Base-by-base conservation (phyloP, 768 basidiomycete species). In the Tylopilus plumbeoviolaceoides region DNA sequence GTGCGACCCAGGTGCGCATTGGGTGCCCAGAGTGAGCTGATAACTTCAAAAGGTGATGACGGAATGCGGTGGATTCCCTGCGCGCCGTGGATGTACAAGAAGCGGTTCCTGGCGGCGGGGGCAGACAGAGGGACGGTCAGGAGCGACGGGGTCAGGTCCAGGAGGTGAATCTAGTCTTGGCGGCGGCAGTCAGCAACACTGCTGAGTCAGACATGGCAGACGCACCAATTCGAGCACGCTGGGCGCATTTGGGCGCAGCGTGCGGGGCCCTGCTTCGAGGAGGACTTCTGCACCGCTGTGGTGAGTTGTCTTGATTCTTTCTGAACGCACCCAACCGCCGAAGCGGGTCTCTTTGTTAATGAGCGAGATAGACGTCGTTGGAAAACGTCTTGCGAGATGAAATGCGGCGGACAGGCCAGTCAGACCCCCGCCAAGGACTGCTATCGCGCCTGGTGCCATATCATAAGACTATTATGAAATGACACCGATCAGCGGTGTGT, bases 251-350 rank as follows among this genome's bases (percentile, higher is more conserved):
- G 95, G 91, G 35, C 94, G 71, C 28, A 99, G 73, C 15, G 91
- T 95, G 38, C 95, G 75, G 23, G 95, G 94, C 1, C 95, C 95
- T 21, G 81, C 77, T 72, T 99, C 95, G 6, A 98, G 73, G 4
- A 90, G 64, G 10, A 93, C 76, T 5, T 65, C 63, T 12, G 70
- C 72, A 7, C 64, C 72, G 9, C 64, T 66, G 38, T 66, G 58
- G 38, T 53, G 66, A 8, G 43, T n/a, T 5, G 15, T 8, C 8
- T 70, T 58, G 20, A 85, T 74, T 17, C 78, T 76, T 51, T 83
- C 77, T 45, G 80, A 87, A 48, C 72, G 75, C 1, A 92, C 79
- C 95, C 94, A 98, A n/a, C 95, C 95, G 12, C 95, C 95, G 5
- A 87, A 67, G 2, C 82, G 74, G 1, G 69, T 45, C 8, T 80